phyloP scores from a whole-genome alignment of 345 rosid species.

The Populus simonii region DNA sequence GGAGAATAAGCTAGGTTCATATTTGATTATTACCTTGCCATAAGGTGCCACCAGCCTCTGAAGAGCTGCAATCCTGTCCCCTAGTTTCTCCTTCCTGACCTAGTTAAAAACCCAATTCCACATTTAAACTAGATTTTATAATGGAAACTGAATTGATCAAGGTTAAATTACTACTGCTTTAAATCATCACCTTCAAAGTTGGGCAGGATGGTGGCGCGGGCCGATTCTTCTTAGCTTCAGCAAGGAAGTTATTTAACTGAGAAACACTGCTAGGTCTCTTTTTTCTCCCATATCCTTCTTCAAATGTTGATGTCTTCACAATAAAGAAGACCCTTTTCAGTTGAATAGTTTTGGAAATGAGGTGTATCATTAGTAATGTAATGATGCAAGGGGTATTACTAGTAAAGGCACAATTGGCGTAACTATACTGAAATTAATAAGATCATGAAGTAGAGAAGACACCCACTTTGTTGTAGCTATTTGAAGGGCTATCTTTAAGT shows the following conservation, averaged over 20 bases:
- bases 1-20: background rate
- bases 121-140: too few relatives aligned
- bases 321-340: background rate
- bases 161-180: background rate
- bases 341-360: background rate
- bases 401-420: background rate
- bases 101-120: background rate
- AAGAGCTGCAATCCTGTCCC: conserved; percentile 65
- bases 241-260: conserved; percentile 16
- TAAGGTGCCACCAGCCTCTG: conserved; percentile 74
- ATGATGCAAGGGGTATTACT: background rate
- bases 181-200: conserved; percentile 27
- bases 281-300: conserved; percentile 11
- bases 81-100: conserved; percentile 57
- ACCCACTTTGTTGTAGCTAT: conserved; percentile 32
- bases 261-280: conserved; percentile 16
- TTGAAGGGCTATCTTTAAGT: conserved; percentile 18
- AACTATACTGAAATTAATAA: background rate
- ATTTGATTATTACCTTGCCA: conserved; percentile 49
- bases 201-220: conserved; percentile 23
- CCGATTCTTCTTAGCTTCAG: conserved; percentile 22
- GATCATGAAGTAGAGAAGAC: background rate
- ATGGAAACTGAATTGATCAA: background rate
- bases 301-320: conserved; percentile 3
- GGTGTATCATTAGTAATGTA: background rate